A percentile compares a stretch with the other conserved stretches of the same genome.
Evolutionary conservation across 805 yeast species (phyloP).

Genomic region (Saccharomycopsis fodiens): DNA sequence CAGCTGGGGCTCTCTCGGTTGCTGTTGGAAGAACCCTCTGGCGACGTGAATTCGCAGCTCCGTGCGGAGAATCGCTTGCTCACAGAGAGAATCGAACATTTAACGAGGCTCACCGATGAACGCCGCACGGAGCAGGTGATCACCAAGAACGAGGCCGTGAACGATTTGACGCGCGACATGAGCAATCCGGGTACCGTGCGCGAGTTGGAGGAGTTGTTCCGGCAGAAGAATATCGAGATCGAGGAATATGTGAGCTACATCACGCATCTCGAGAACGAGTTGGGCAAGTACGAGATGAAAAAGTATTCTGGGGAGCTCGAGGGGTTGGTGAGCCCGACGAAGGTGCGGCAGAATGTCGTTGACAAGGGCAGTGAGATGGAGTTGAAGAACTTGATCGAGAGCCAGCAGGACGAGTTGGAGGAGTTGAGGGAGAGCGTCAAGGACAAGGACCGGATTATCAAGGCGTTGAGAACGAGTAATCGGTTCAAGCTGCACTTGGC

Average conservation of each 20-base stretch:
- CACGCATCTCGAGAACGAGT: constrained; percentile 47
- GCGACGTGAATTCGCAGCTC: constrained; percentile 33
- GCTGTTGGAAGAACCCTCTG: neutral
- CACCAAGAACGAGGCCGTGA: constrained; percentile 51
- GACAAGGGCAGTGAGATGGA: constrained; percentile 19
- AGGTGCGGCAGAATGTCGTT: constrained; percentile 16
- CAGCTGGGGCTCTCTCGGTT: constrained; percentile 12
- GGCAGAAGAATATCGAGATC: constrained; percentile 40
- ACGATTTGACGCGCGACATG: constrained; percentile 36
- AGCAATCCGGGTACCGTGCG: constrained; percentile 37
- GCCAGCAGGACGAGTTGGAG: constrained; percentile 60
- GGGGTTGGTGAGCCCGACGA: constrained; percentile 15
- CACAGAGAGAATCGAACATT: constrained; percentile 62
- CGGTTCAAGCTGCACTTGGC: constrained; percentile 36
- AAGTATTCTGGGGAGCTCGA: neutral
- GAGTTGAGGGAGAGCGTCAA: constrained; percentile 54
- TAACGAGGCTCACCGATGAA: constrained; percentile 55
- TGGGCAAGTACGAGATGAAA: constrained; percentile 28
- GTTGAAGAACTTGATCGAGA: constrained; percentile 34
- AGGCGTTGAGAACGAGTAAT: constrained; percentile 60
- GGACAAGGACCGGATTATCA: constrained; percentile 74
- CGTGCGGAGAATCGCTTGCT: constrained; percentile 59
- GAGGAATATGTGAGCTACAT: constrained; percentile 57
- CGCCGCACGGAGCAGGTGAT: constrained; percentile 48
- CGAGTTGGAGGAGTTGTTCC: constrained; percentile 38